These are phyloP conservation scores for Naematelia aurantialba DNA, from an alignment of 768 basidiomycete species.

Conservation along the genomic window DNA sequence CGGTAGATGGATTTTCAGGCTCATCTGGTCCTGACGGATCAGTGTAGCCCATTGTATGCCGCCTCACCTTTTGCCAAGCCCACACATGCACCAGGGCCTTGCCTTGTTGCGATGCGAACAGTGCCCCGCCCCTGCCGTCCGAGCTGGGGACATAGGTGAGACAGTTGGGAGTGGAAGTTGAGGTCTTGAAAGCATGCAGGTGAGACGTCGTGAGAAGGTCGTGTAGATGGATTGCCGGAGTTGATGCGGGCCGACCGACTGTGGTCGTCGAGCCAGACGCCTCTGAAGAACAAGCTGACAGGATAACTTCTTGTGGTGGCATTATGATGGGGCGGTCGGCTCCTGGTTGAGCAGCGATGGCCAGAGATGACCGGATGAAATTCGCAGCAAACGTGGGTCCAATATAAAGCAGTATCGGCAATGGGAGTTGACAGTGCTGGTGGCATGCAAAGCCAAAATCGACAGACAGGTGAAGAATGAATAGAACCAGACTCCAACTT, in stretches of 20 bases:
- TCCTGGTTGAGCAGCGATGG: no score
- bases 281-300: slow-evolving; percentile 40
- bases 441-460: background rate
- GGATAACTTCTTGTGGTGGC: slow-evolving; percentile 46
- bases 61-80: slow-evolving; percentile 83
- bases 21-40: slow-evolving; percentile 73
- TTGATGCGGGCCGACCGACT: slow-evolving; percentile 10
- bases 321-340: slow-evolving; percentile 12
- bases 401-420: no score
- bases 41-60: slow-evolving; percentile 3
- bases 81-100: slow-evolving; percentile 87
- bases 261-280: slow-evolving; percentile 20
- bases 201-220: slow-evolving; percentile 60
- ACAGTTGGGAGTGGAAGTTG: slow-evolving; percentile 62
- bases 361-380: no score
- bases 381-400: no score
- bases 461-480: no score
- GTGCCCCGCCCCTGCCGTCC: slow-evolving; percentile 72
- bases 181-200: slow-evolving; percentile 74
- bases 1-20: slow-evolving; percentile 77
- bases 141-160: slow-evolving; percentile 66
- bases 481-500: no score
- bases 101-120: slow-evolving; percentile 79
- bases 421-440: no score
- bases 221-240: slow-evolving; percentile 63